A percentile compares a stretch with the other conserved stretches of the same genome.
These are phyloP conservation scores for Calonectria fujianensis DNA, from an alignment of 2,329 filamentous ascomycete species.

Conservation along the genomic window DNA sequence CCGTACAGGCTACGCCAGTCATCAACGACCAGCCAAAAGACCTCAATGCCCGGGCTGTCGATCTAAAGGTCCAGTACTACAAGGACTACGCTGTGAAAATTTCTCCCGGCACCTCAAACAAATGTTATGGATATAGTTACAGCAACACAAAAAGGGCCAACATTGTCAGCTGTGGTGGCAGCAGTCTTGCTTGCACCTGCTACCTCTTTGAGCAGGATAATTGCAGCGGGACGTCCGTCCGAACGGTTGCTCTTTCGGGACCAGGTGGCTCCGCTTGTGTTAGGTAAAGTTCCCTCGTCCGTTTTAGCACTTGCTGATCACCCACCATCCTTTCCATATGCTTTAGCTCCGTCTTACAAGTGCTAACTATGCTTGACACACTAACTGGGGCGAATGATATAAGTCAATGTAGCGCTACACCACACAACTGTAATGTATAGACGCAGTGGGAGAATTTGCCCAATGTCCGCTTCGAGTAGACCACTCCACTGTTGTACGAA, in stretches of 20 bases:
- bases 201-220: constrained; percentile 1
- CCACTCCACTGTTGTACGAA: neutral
- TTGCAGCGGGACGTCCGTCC: neutral
- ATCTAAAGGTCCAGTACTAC: constrained; percentile 19
- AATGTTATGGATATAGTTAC: constrained; percentile 11
- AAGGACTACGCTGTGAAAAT: neutral
- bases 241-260: constrained; percentile 5
- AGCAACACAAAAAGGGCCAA: constrained; percentile 17
- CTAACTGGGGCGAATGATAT: constrained; percentile 4
- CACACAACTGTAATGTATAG: neutral
- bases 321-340: neutral
- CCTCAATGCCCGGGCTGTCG: constrained; percentile 5
- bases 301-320: neutral
- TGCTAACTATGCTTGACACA: neutral
- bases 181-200: constrained; percentile 6
- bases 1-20: neutral
- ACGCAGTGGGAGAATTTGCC: neutral
- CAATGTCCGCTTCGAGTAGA: neutral
- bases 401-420: constrained; percentile 17
- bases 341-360: neutral
- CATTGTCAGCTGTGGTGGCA: constrained; percentile 9
- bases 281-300: constrained; percentile 7
- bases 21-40: neutral
- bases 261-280: neutral
- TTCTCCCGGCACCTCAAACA: neutral